Evolutionary conservation across 441 rosid genomes (phyloP), one percentile per base, ranked within the genome.

Genomic region (Gossypium laxum): DNA sequence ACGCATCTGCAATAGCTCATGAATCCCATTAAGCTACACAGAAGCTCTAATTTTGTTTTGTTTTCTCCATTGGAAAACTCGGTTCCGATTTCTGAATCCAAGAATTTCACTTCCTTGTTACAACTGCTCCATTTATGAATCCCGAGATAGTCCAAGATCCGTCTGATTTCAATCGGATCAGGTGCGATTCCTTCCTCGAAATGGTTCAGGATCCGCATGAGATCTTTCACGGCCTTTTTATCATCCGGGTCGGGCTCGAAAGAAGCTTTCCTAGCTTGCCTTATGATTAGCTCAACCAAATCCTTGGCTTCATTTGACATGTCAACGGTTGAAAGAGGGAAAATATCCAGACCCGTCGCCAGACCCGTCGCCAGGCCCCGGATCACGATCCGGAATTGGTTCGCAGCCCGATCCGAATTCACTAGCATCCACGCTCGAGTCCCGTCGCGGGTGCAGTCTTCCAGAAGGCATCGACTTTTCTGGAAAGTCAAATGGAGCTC

Each of bases 401-500:
- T 73, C 5, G 89, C 82, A 32, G 85, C 89, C 73, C 68, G 78
- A 30, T 77, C 86, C 21, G 89, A 83, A 47, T 86, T 87, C 78
- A 82, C 78, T 73, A 87, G 74, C 84, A 87, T 87, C 78, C 84
- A 88, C 1, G 81, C 15, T 43, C 88, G 79, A 48, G 90, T 88
- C 45, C 89, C 93, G 1, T 84, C 88, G 24, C 86, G 67, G n/a
- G 81, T 80, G 77, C 91, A 89, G 68, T 90, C 96, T 60, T 89
- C 86, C 26, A 91, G 52, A 63, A 89, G 80, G 76, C 64, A 84
- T 21, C 56, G 80, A 22, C 91, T 66, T 80, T 84, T 88, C 83
- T 87, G 93, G 65, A 89, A 74, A 32, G 84, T 68, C 72, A 87
- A 67, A 56, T 90, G 91, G 55, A 92, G 86, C 91, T 90, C 96